Percentiles rank a stretch among this genome's conserved stretches.
These are phyloP conservation scores for Medicago truncatula DNA, from an alignment of 306 rosid genomes.

Conservation along the genomic window DNA sequence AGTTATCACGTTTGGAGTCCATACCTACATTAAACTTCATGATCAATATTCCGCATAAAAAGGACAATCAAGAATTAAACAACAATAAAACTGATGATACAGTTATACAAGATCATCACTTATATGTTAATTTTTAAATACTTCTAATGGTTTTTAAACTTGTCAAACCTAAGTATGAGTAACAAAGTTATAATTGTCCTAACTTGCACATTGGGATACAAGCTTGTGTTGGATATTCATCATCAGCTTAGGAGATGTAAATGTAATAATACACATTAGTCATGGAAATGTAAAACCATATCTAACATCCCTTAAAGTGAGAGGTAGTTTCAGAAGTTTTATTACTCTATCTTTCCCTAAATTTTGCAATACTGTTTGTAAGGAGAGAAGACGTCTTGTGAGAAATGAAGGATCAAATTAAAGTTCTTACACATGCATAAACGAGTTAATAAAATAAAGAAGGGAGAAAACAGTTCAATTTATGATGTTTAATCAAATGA, in stretches of 20 bases:
- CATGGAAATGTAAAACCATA: conserved; percentile 30
- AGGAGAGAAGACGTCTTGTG: conserved; percentile 6
- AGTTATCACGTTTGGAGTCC: conserved; percentile 92
- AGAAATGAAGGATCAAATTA: conserved; percentile 31
- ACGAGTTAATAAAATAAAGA: conserved; percentile 12
- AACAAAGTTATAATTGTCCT: conserved; percentile 17
- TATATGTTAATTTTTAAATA: neutral
- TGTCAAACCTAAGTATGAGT: conserved; percentile 33
- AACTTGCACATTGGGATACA: conserved; percentile 33
- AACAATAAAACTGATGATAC: conserved; percentile 1
- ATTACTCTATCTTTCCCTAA: neutral
- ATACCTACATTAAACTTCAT: conserved; percentile 61
- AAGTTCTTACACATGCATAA: conserved; percentile 19
- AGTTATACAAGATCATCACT: conserved; percentile 39
- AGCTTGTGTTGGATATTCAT: conserved; percentile 20
- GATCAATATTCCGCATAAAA: conserved; percentile 24
- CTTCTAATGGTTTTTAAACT: conserved; percentile 17
- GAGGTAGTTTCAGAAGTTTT: conserved; percentile 31
- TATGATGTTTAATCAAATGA: conserved; percentile 31
- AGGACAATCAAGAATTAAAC: conserved; percentile 18
- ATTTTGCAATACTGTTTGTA: conserved; percentile 26
- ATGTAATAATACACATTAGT: conserved; percentile 20
- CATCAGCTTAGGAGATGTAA: conserved; percentile 36
- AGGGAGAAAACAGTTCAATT: conserved; percentile 23
- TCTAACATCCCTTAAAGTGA: conserved; percentile 36